These are phyloP conservation scores for Kodamaea sp. DNA, from an alignment of 1,139 yeast genomes.

Conservation along the genomic window DNA sequence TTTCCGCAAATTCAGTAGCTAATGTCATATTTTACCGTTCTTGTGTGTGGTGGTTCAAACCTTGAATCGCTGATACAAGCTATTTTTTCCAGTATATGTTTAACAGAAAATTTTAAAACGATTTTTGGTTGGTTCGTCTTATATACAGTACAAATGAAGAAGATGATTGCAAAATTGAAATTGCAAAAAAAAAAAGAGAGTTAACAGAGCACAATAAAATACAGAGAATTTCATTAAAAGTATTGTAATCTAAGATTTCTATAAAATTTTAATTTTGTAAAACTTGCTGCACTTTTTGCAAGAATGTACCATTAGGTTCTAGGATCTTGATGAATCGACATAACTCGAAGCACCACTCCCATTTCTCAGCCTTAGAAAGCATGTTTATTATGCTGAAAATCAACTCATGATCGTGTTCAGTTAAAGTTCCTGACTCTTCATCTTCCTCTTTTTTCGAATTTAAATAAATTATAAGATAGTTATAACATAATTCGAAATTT, in stretches of 20 bases:
- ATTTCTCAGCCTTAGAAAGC: slow-evolving; percentile 30
- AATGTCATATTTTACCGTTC: slow-evolving; percentile 42
- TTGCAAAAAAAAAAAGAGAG: no score
- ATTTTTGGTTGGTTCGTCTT: slow-evolving; percentile 27
- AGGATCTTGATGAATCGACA: slow-evolving; percentile 43
- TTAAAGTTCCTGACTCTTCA: slow-evolving; percentile 15
- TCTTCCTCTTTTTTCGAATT: slow-evolving; percentile 36
- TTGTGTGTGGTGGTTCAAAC: neutral
- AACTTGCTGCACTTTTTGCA: slow-evolving; percentile 11
- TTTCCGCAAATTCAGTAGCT: slow-evolving; percentile 82
- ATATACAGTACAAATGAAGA: slow-evolving; percentile 1
- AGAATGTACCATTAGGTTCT: slow-evolving; percentile 36
- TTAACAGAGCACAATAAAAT: no score
- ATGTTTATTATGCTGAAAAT: slow-evolving; percentile 34
- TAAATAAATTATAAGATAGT: slow-evolving; percentile 40
- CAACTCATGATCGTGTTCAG: slow-evolving; percentile 29
- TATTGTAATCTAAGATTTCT: no score
- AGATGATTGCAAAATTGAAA: no score
- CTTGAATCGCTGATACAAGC: neutral
- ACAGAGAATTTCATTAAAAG: no score
- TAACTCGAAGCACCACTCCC: slow-evolving; percentile 48
- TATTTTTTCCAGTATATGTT: slow-evolving; percentile 3
- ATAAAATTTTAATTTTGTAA: no score
- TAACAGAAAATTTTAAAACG: slow-evolving; percentile 13
- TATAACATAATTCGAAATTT: slow-evolving; percentile 41